Evolutionary conservation across 345 rosid genomes (phyloP).

Genomic region (Brassica napus): DNA sequence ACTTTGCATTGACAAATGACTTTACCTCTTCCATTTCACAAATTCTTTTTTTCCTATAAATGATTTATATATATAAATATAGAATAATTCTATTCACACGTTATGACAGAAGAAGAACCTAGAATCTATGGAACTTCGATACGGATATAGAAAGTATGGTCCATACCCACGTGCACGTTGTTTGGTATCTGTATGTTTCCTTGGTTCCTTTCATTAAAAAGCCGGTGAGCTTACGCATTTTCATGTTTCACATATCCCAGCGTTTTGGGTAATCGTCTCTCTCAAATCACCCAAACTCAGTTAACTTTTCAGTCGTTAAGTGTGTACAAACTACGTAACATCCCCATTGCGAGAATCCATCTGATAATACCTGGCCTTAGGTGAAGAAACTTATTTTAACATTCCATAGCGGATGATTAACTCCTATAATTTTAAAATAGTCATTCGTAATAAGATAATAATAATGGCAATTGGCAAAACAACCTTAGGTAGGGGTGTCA

Average conservation of each 20-base stretch:
- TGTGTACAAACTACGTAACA: background rate
- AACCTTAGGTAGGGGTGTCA: too few relatives aligned
- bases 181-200: slow-evolving; percentile 27
- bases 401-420: background rate
- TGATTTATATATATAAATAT: background rate
- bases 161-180: slow-evolving; percentile 28
- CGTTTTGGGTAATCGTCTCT: slow-evolving; percentile 23
- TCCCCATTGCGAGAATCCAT: background rate
- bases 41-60: background rate
- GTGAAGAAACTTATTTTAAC: background rate
- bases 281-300: background rate
- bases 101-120: slow-evolving; percentile 16
- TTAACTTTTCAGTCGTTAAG: background rate
- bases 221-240: background rate
- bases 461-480: too few relatives aligned
- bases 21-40: slow-evolving; percentile 33
- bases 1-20: slow-evolving; percentile 23
- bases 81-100: slow-evolving; percentile 17
- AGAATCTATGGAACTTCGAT: slow-evolving; percentile 12
- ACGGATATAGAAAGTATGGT: slow-evolving; percentile 16
- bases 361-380: background rate
- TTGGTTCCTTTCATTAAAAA: slow-evolving; percentile 22
- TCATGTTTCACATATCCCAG: slow-evolving; percentile 12
- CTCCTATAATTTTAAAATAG: background rate
- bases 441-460: background rate